phyloP scores from a whole-genome alignment of 805 yeast genomes.

The Lachancea sp. region DNA sequence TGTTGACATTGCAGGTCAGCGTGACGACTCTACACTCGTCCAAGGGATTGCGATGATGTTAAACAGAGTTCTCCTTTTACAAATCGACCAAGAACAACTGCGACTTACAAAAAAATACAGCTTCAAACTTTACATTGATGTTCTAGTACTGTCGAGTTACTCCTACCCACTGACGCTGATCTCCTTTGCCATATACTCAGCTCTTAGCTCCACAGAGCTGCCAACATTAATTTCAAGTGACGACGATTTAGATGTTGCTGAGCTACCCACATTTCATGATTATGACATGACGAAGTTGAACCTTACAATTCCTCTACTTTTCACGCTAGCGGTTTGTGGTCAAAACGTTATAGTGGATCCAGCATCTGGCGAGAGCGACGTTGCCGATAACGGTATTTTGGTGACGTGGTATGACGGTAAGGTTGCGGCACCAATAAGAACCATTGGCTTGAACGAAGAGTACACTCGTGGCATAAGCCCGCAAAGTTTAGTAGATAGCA shows the following conservation, averaged over 20 bases:
- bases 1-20: constrained; percentile 69
- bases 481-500: constrained; percentile 43
- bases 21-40: constrained; percentile 72
- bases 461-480: constrained; percentile 51
- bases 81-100: constrained; percentile 46
- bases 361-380: constrained; percentile 79
- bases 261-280: constrained; percentile 85
- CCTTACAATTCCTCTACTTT: constrained; percentile 56
- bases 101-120: constrained; percentile 67
- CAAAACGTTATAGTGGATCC: constrained; percentile 70
- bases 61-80: constrained; percentile 23
- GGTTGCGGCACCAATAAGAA: constrained; percentile 66
- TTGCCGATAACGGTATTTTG: constrained; percentile 75
- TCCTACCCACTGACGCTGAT: constrained; percentile 77
- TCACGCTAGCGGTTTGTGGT: constrained; percentile 73
- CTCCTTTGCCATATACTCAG: constrained; percentile 75
- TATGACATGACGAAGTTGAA: constrained; percentile 64
- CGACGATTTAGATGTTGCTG: constrained; percentile 64
- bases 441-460: constrained; percentile 50
- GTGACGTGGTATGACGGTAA: constrained; percentile 64
- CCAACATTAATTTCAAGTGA: constrained; percentile 68
- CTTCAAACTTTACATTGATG: constrained; percentile 72
- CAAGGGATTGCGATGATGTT: constrained; percentile 57
- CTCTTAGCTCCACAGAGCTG: constrained; percentile 68
- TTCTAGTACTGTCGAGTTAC: constrained; percentile 66